Evolutionary conservation across 352 stramenopile genomes (phyloP).

Genomic region (Phytophthora lateralis): DNA sequence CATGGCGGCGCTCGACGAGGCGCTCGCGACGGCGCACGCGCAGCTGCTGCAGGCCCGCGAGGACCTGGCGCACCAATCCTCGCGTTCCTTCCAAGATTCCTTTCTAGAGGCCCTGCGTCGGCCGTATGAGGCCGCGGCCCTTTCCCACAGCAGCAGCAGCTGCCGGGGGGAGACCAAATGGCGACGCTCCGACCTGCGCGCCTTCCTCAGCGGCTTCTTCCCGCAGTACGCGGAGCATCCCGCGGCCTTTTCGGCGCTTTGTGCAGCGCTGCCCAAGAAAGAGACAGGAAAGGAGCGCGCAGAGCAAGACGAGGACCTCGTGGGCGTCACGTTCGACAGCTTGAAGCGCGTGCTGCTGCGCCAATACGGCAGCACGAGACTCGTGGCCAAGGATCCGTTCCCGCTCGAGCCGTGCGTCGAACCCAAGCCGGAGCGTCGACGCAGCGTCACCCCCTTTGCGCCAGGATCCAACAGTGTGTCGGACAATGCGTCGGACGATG

Average conservation of each 20-base stretch:
- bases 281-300: background rate
- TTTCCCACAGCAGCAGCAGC: conserved; percentile 3
- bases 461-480: conserved; percentile 16
- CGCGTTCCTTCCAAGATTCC: conserved; percentile 43
- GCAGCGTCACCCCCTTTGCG: conserved; percentile 15
- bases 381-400: conserved; percentile 45
- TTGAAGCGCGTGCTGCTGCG: conserved; percentile 46
- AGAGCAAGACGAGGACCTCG: conserved; percentile 6
- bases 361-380: conserved; percentile 38
- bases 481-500: conserved; percentile 15
- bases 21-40: conserved; percentile 18
- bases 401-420: conserved; percentile 36
- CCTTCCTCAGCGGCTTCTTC: conserved; percentile 44
- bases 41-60: conserved; percentile 32
- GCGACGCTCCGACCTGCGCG: conserved; percentile 29
- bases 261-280: conserved; percentile 16
- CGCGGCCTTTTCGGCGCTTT: conserved; percentile 35
- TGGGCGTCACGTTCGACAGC: conserved; percentile 38
- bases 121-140: conserved; percentile 26
- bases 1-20: conserved; percentile 31
- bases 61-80: conserved; percentile 15
- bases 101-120: conserved; percentile 43
- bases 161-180: conserved; percentile 20
- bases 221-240: conserved; percentile 38
- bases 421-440: conserved; percentile 22